These are phyloP conservation scores for Symmetrospora coprosmae DNA, from an alignment of 768 basidiomycete species.

Conservation along the genomic window DNA sequence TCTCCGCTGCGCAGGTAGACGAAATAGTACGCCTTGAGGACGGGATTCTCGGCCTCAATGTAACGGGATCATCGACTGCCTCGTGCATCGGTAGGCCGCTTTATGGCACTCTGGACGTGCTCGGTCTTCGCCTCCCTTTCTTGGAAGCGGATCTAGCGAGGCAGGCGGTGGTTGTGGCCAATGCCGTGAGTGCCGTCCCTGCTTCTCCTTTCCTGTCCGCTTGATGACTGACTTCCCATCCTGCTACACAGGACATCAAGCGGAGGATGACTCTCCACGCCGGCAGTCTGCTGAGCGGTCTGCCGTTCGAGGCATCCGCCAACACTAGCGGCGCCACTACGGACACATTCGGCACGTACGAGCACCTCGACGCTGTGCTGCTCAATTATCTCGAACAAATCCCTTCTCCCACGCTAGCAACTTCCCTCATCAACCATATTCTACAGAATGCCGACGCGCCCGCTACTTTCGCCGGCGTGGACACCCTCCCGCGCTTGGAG, in stretches of 20 bases:
- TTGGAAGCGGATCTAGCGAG: neutral
- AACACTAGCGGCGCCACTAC: neutral
- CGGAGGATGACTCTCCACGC: neutral
- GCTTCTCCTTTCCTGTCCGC: neutral
- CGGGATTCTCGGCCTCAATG: neutral
- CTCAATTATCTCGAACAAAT: neutral
- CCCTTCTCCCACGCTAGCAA: neutral
- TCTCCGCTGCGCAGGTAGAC: neutral
- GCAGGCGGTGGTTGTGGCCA: neutral
- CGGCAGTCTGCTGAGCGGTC: neutral
- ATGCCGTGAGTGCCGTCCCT: neutral
- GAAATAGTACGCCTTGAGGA: neutral
- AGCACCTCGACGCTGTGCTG: neutral
- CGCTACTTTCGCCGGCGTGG: neutral
- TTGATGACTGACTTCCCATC: neutral
- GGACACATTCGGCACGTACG: neutral
- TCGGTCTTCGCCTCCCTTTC: neutral
- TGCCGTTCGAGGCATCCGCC: neutral
- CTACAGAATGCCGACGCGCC: neutral
- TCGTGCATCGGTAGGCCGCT: neutral
- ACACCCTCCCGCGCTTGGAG: neutral
- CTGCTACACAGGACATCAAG: neutral
- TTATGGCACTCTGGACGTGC: conserved; percentile 1
- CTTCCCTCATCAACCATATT: neutral
- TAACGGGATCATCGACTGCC: neutral